Percentiles rank a stretch among this genome's conserved stretches.
phyloP scores from a whole-genome alignment of 345 rosid genomes.

The Eucalyptus pumila region DNA sequence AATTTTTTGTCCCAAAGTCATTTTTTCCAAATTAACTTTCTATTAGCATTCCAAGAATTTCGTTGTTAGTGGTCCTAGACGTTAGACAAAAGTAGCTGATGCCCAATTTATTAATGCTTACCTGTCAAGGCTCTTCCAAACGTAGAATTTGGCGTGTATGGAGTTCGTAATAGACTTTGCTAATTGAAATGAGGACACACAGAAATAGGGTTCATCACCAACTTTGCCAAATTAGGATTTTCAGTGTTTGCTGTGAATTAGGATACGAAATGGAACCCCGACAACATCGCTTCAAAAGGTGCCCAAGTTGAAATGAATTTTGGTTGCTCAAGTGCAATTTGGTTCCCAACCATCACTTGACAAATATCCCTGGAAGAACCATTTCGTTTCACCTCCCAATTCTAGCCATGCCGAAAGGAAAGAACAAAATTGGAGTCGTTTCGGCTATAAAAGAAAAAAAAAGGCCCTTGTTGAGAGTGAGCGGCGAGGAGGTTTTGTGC shows the following conservation, averaged over 20 bases:
- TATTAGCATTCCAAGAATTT: not conserved
- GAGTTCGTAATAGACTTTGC: not conserved
- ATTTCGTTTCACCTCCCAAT: not conserved
- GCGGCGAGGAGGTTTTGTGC: accelerated
- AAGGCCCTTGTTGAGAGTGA: accelerated
- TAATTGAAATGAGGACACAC: not conserved
- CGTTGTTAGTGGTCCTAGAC: not conserved
- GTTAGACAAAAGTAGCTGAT: not conserved
- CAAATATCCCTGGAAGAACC: not conserved
- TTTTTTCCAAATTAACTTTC: not conserved
- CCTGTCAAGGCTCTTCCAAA: not conserved
- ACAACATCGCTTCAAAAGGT: not conserved
- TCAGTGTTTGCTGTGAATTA: not conserved
- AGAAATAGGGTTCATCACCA: not conserved
- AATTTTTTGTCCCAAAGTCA: accelerated
- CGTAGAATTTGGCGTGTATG: not conserved
- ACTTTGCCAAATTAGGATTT: not conserved
- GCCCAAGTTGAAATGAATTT: not conserved
- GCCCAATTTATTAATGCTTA: accelerated
- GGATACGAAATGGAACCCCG: not conserved
- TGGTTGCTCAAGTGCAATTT: not conserved
- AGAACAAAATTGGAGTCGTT: not conserved
- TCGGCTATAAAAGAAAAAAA: accelerated
- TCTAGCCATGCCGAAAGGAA: not conserved
- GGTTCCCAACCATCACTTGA: not conserved